These are phyloP conservation scores for Parathielavia appendiculata DNA, from an alignment of 495 filamentous ascomycete species.

Conservation along the genomic window DNA sequence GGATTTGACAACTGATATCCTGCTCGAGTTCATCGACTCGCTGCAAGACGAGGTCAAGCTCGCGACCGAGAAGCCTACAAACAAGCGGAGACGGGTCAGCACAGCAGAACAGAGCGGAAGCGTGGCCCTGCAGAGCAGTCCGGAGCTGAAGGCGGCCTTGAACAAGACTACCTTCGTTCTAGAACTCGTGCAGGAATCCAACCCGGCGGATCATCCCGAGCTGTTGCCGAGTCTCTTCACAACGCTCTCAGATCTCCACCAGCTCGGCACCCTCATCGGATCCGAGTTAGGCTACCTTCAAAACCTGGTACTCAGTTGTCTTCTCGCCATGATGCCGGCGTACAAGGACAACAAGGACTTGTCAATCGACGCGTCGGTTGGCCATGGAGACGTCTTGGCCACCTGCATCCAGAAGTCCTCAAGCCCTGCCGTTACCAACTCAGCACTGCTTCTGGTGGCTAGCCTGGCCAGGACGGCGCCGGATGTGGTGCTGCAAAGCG, in stretches of 20 bases:
- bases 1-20: slow-evolving; percentile 61
- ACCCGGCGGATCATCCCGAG: slow-evolving; percentile 62
- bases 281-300: slow-evolving; percentile 85
- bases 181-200: slow-evolving; percentile 75
- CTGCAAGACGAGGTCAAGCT: slow-evolving; percentile 61
- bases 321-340: slow-evolving; percentile 71
- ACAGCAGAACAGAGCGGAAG: slow-evolving; percentile 50
- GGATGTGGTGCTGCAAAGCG: slow-evolving; percentile 84
- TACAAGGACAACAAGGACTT: slow-evolving; percentile 56
- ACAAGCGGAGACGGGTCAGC: slow-evolving; percentile 73
- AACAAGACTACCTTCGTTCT: slow-evolving; percentile 79
- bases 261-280: slow-evolving; percentile 61
- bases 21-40: slow-evolving; percentile 62
- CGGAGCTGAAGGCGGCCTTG: slow-evolving; percentile 57
- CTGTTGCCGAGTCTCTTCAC: slow-evolving; percentile 75
- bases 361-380: slow-evolving; percentile 65
- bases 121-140: slow-evolving; percentile 33
- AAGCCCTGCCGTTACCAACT: slow-evolving; percentile 86
- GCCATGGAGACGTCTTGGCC: slow-evolving; percentile 81
- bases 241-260: slow-evolving; percentile 74
- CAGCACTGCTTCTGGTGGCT: slow-evolving; percentile 82
- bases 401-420: slow-evolving; percentile 84
- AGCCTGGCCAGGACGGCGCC: slow-evolving; percentile 76
- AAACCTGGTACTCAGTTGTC: slow-evolving; percentile 66
- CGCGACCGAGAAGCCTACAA: slow-evolving; percentile 55